Conservation (phyloP, 345 rosid genomes). For the Cardamine occulta region DNA sequence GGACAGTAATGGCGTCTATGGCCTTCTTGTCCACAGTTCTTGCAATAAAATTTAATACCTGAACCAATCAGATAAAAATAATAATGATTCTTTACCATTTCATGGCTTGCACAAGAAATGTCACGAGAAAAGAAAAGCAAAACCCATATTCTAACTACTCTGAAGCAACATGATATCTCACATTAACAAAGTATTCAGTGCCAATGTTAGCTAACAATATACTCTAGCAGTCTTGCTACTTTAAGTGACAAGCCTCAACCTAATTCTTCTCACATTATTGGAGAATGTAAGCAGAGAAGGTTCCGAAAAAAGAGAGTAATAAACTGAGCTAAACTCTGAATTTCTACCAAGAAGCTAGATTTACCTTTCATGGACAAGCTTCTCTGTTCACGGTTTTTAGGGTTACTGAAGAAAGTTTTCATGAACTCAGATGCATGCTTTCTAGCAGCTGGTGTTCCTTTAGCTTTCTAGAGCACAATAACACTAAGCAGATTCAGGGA, state of each 20-base stretch:
- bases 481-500: conserved; percentile 8
- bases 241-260: neutral
- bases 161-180: conserved; percentile 2
- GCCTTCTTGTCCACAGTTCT: conserved; percentile 83
- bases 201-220: neutral
- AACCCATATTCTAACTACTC: neutral
- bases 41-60: conserved; percentile 81
- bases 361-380: conserved; percentile 94
- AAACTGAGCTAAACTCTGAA: neutral
- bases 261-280: neutral
- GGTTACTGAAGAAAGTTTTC: conserved; percentile 81
- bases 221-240: conserved; percentile 11
- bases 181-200: neutral
- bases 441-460: conserved; percentile 86
- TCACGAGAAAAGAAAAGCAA: neutral
- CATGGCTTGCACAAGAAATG: conserved; percentile 1
- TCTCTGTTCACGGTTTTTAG: conserved; percentile 75
- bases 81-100: neutral
- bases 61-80: conserved; percentile 32
- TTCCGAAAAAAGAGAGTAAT: neutral
- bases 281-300: neutral
- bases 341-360: conserved; percentile 2
- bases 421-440: conserved; percentile 72
- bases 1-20: conserved; percentile 91
- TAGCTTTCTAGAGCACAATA: conserved; percentile 66